A percentile compares a stretch with the other conserved stretches of the same genome.
Evolutionary conservation across 805 yeast species (phyloP).

Genomic region (Cyberlindnera petersonii): DNA sequence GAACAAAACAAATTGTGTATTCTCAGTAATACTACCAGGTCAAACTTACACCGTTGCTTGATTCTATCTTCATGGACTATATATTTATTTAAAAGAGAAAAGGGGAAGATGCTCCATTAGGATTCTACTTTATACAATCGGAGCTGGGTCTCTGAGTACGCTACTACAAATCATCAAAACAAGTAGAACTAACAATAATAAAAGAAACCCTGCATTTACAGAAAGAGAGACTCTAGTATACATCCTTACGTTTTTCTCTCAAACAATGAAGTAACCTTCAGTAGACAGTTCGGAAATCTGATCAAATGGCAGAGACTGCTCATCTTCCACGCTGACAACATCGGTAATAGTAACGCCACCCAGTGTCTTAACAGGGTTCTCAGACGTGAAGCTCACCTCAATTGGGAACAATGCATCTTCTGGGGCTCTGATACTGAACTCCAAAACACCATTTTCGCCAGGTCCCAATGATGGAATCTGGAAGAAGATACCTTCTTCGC

Average conservation of each 20-base stretch:
- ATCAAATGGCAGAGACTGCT: constrained; percentile 65
- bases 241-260: no score
- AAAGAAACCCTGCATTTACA: no score
- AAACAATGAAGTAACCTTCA: constrained; percentile 56
- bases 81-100: no score
- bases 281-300: constrained; percentile 52
- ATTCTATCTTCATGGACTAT: neutral
- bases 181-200: no score
- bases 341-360: constrained; percentile 64
- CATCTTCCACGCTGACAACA: constrained; percentile 48
- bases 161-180: no score
- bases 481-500: constrained; percentile 70
- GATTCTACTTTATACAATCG: no score
- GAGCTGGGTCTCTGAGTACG: constrained; percentile 3
- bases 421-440: constrained; percentile 67
- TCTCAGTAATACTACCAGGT: constrained; percentile 57
- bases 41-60: constrained; percentile 32
- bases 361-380: constrained; percentile 47
- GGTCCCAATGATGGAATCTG: constrained; percentile 51
- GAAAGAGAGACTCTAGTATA: no score
- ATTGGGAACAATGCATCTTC: constrained; percentile 91
- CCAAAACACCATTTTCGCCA: constrained; percentile 68
- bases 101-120: no score
- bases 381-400: constrained; percentile 57
- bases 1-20: constrained; percentile 39